Percentiles rank a stretch among this genome's conserved stretches.
Conservation (phyloP, 78 protist genomes). For the Dictyostelium purpureum region DNA sequence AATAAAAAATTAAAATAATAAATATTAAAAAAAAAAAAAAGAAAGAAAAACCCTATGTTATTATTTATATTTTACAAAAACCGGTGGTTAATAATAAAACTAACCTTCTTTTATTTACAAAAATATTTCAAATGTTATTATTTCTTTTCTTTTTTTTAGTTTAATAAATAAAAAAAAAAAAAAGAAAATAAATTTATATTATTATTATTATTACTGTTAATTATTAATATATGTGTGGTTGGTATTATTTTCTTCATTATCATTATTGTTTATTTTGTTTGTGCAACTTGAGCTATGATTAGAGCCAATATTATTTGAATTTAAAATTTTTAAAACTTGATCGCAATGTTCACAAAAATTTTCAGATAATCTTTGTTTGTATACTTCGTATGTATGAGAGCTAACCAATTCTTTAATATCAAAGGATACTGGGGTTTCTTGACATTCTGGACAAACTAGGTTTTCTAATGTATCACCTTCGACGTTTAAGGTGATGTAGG, state of each 20-base stretch:
- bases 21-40: background rate
- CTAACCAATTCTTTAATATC: slow-evolving; percentile 16
- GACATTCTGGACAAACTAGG: slow-evolving; percentile 16
- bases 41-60: no score
- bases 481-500: slow-evolving; percentile 4
- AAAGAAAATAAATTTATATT: background rate
- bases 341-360: slow-evolving; percentile 13
- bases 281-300: no score
- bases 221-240: background rate
- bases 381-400: background rate
- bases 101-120: background rate
- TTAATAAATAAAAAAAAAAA: background rate
- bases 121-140: background rate
- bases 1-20: background rate
- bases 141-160: background rate
- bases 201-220: background rate
- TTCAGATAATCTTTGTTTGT: background rate
- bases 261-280: background rate
- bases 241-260: background rate
- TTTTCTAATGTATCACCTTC: background rate
- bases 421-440: background rate
- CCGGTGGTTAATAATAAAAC: no score
- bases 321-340: slow-evolving; percentile 8
- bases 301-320: background rate
- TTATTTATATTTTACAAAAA: no score